Evolutionary conservation across 768 basidiomycete species (phyloP), one percentile per base, ranked within the genome.

Genomic region (Rhizopogon vinicolor): DNA sequence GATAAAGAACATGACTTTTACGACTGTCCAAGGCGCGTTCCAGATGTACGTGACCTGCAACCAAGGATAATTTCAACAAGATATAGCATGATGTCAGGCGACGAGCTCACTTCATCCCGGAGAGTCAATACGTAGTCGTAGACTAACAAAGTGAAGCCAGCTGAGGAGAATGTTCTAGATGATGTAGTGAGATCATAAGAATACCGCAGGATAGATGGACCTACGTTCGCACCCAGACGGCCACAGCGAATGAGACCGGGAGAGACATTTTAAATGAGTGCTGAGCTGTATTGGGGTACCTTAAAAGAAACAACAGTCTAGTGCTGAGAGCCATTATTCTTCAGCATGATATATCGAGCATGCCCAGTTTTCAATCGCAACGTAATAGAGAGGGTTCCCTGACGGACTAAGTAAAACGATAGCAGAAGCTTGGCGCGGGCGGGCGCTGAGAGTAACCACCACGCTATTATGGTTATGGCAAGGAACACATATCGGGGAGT

Each of bases 91-190:
- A n/a, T 31, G n/a, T 5, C 37, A 48, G 3, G 16, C 13, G n/a
- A 7, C 9, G 7, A 31, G 52, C 58, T 6, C 19, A 62, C 62
- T 50, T 63, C 62, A 19, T 56, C 43, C 14, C 48, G 31, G 8
- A 63, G 44, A 9, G 62, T 63, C 37, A 63, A 31, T 19, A 49
- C 14, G 19, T 63, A 58, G 25, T 63, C 60, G n/a, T 59, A 63
- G 29, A 59, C 53, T 7, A 63, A 51, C 18, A 56, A 49, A 2
- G 60, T 53, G 14, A 51, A 44, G 0, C 60, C 53, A 12, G 46
- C 60, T 19, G 58, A 7, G 25, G 54, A 44, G 12, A 61, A 46
- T 25, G 41, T 19, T 51, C 60, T 63, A 44, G 19, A 52, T 8
- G 18, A 55, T 33, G 3, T 2, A 7, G 7, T 35, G 39, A 29